Base-by-base conservation (phyloP, 225 moss, liverwort and hornwort genomes). In the Anthoceros angustus region DNA sequence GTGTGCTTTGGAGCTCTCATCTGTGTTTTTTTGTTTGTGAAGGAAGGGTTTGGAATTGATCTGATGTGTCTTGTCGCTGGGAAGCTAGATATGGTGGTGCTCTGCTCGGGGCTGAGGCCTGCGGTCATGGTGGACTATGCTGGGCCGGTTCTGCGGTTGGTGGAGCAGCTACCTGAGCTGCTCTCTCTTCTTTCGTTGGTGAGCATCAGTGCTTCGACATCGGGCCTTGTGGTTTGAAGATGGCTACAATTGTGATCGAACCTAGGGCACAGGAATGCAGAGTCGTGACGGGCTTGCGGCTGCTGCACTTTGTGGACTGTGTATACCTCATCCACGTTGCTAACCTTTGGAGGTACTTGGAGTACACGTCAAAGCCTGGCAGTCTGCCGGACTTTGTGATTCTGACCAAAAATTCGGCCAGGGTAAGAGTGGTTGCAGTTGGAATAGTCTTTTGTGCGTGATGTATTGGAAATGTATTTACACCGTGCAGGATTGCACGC, bases 81-180 rank as follows among this genome's bases (percentile, higher is more conserved):
- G 8, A 20, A 55, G 5, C 55, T 55, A 55, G 55, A 55, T 23
- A 55, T 55, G 55, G 55, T 55, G 55, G 55, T 55, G 55, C 55
- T 55, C 55, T 55, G 55, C 23, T 55, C 55, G 7, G 55, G 55
- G 6, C 23, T 55, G 55, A 55, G 55, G 55, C 55, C 55, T 18
- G 55, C 55, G 55, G 55, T 55, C 23, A 55, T 55, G 55, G 55
- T 55, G 23, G 55, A 55, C 23, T 55, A 55, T 55, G 55, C 55
- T 18, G 55, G 55, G 10, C 10, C 55, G 23, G 55, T 55, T 2
- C 23, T 23, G 23, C 12, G 14, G 55, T 23, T 55, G 55, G 55
- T 55, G 55, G n/a, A 55, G 55, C 55, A 55, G n/a, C 55, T 55
- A 18, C 23, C n/a, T 23, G n/a, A 55, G 55, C 55, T 55, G 16